Base-by-base conservation (phyloP, 305 asterid genomes). In the Plantago rigida region DNA sequence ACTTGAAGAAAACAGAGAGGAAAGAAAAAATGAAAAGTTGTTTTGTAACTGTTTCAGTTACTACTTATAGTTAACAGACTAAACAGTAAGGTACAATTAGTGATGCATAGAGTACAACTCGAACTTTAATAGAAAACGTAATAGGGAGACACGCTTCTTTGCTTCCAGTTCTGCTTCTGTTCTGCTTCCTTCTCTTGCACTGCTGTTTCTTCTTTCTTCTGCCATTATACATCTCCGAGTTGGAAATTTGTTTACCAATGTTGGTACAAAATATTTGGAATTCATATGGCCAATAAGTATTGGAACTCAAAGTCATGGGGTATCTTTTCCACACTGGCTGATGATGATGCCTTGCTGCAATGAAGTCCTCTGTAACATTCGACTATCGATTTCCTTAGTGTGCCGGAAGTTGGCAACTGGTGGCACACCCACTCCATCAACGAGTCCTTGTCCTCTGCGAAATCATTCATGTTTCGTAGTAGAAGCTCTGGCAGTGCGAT, bases 381-480 rank as follows among this genome's bases (percentile, higher is more conserved):
- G 5, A 86, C 95, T n/a, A 86, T 81, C 1, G 96, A 84, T 73
- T 86, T 88, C 65, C 95, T 78, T 64, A 88, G 54, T 0, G 96
- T 71, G 9, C 95, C 95, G 1, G 96, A 81, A 0, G 96, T 77
- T 0, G 96, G 95, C 67, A 88, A 74, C 73, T 88, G 95, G 17
- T 81, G 87, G 66, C 87, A 84, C 39, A 88, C 74, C 96, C 96
- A 88, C 52, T 88, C 94, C 45, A 86, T 50, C 50, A 86, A 50
- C 0, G 87, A 75, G 15, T 79, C 87, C 52, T 70, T 63, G 47
- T 88, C 87, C 13, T 65, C 59, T 0, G 87, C 91, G 47, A 84
- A 88, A 60, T 79, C 89, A 5, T 64, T 56, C 75, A 81, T 81
- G 71, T 84, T 87, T 60, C 82, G 58, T 3, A 86, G 74, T 59